phyloP scores from a whole-genome alignment of 2,329 filamentous ascomycete species.

The Leptographium wingfieldii region DNA sequence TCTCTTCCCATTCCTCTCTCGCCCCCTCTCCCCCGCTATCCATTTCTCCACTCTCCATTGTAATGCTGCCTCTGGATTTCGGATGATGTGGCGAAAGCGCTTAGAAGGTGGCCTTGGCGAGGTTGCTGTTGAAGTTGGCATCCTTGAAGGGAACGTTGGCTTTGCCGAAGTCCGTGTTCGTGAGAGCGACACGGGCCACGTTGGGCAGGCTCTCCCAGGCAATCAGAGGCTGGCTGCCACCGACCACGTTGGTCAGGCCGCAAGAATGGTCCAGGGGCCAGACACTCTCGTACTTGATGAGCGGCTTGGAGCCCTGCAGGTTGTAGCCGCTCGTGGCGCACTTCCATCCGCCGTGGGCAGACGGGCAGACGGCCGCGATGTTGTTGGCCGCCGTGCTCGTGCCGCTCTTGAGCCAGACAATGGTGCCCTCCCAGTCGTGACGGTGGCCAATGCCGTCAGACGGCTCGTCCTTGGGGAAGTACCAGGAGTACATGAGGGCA shows the following conservation, averaged over 20 bases:
- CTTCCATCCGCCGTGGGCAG: constrained; percentile 24
- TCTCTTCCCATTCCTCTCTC: too few relatives aligned
- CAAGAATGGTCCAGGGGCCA: constrained; percentile 21
- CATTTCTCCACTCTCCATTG: too few relatives aligned
- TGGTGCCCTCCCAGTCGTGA: constrained; percentile 27
- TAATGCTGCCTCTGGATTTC: too few relatives aligned
- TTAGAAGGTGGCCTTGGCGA: constrained; percentile 8
- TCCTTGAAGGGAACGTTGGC: constrained; percentile 29
- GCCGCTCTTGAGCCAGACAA: constrained; percentile 20
- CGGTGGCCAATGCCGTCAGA: constrained; percentile 21
- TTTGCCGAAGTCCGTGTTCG: constrained; percentile 25
- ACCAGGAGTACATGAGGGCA: constrained; percentile 31
- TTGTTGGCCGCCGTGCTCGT: constrained; percentile 16
- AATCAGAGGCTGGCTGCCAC: constrained; percentile 25
- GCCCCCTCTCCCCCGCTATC: too few relatives aligned
- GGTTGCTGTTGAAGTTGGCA: constrained; percentile 10
- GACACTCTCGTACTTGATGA: constrained; percentile 22
- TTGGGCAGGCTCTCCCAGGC: constrained; percentile 29
- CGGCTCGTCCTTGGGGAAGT: constrained; percentile 32
- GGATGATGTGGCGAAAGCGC: too few relatives aligned
- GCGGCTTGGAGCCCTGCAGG: constrained; percentile 12
- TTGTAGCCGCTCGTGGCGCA: constrained; percentile 11
- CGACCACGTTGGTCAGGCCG: constrained; percentile 10
- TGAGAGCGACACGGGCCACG: constrained; percentile 22
- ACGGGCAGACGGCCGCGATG: constrained; percentile 23